Evolutionary conservation across 129 eudicot species (phyloP), one percentile per base, ranked within the genome.

Genomic region (Ambrosia trifida): DNA sequence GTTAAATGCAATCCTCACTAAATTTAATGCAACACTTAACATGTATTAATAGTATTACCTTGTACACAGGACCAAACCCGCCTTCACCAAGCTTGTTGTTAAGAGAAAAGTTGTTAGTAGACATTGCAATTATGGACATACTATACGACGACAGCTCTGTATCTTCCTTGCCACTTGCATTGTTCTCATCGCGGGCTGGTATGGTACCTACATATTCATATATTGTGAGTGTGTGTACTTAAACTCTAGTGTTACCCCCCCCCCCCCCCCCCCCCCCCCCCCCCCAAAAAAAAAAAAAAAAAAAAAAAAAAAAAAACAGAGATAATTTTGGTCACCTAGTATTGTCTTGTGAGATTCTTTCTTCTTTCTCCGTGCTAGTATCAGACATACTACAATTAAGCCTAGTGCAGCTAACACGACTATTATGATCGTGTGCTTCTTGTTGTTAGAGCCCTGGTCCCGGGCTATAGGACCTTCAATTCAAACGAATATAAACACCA

Each of bases 11-110:
- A 28, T 28, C 36, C 64, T 57, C 64, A 57, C 64, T 28, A 57
- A 28, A 5, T 2, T 12, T 28, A 57, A 57, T 30, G 13, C 3
- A 20, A 9, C 32, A 3, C 12, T 14, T 14, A 4, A 24, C 32
- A 57, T 11, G 9, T 73, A 62, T 62, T 30, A 4, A 40, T n/a
- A 10, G n/a, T 13, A 11, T 73, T 74, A 74, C 78, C 78, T 64
- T 80, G 75, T 74, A 74, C 43, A 80, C 83, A 7, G 80, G 76
- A 40, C 83, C 80, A 52, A 80, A 80, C 16, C 73, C 82, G 2
- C 82, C 78, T 65, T 78, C 60, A 12, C 77, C 77, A 20, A 76
- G 75, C 65, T 76, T 76, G 59, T 76, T 76, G 63, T 49, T 24
- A 28, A 4, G 10, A 46, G 69, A 59, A 32, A 76, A 76, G 70